Base-by-base conservation (phyloP, 805 yeast genomes). In the Lipomyces yamadae region DNA sequence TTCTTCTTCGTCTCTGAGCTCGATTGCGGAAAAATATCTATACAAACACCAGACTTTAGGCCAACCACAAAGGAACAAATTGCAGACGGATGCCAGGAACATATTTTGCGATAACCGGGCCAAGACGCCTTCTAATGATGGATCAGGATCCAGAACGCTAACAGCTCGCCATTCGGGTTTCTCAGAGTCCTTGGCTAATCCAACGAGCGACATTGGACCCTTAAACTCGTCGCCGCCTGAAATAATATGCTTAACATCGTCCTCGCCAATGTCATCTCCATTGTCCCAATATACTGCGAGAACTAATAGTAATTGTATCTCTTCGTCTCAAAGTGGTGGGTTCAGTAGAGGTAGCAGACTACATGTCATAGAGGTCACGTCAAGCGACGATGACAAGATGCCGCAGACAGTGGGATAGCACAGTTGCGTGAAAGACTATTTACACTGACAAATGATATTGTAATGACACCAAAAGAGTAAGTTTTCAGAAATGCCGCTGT, bases 201-300 rank as follows among this genome's bases (percentile, higher is more conserved):
- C 18, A 15, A 15, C n/a, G 48, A n/a, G 8, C n/a, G 18, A 42
- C 3, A 11, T 15, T 42, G 48, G 48, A 42, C 10, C 15, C 48
- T 42, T 42, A 11, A 42, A 24, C 24, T 42, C 48, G 48, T n/a
- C 48, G n/a, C 48, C 48, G 18, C n/a, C 48, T 42, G 48, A 42
- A 42, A n/a, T 42, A 42, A 42, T 42, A 7, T 42, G 48, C 48
- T 13, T 42, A 42, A n/a, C 48, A 42, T 42, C 48, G 5, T 42
- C 48, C 24, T 42, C 48, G 18, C 48, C 48, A 42, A 42, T 42
- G 48, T 42, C 48, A 15, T 42, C 48, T 42, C 48, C 48, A 15
- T 4, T 42, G 48, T 42, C 48, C 8, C 48, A 42, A n/a, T 15
- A 15, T n/a, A 42, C 48, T 6, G 48, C 48, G 24, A 42, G 18